Evolutionary conservation across 2,329 filamentous ascomycete genomes (phyloP).

Genomic region (Aspergillus sp.): DNA sequence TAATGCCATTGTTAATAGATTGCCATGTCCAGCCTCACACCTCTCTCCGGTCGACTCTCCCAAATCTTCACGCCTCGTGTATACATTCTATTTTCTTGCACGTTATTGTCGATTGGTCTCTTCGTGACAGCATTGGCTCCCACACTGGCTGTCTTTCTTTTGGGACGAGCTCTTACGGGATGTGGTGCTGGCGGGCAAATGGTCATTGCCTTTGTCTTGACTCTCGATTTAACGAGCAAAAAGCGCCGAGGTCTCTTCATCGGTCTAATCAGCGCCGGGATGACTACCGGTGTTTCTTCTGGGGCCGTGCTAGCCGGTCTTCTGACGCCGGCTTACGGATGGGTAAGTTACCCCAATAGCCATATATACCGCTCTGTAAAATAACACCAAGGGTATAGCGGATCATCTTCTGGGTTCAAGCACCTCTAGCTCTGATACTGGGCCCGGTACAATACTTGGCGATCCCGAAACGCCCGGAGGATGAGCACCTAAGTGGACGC

Average conservation of each 20-base stretch:
- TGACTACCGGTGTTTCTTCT: slow-evolving; percentile 70
- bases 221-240: slow-evolving; percentile 70
- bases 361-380: not conserved
- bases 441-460: slow-evolving; percentile 65
- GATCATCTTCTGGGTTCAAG: slow-evolving; percentile 71
- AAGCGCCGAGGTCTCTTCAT: slow-evolving; percentile 71
- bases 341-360: slow-evolving; percentile 55
- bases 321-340: slow-evolving; percentile 64
- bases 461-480: slow-evolving; percentile 56
- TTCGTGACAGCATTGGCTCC: slow-evolving; percentile 64
- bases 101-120: slow-evolving; percentile 62
- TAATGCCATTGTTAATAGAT: slow-evolving; percentile 48
- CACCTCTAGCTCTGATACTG: slow-evolving; percentile 62
- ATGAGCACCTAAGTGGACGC: slow-evolving; percentile 40
- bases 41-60: slow-evolving; percentile 70
- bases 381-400: slow-evolving; percentile 50
- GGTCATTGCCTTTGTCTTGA: slow-evolving; percentile 72
- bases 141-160: slow-evolving; percentile 64
- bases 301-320: slow-evolving; percentile 71
- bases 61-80: slow-evolving; percentile 70
- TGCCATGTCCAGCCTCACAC: slow-evolving; percentile 60
- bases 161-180: slow-evolving; percentile 69
- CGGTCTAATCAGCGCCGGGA: slow-evolving; percentile 71
- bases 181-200: slow-evolving; percentile 71
- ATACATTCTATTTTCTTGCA: slow-evolving; percentile 64